Conservation (phyloP, 495 filamentous ascomycete genomes). For the Trichoderma reesei region DNA sequence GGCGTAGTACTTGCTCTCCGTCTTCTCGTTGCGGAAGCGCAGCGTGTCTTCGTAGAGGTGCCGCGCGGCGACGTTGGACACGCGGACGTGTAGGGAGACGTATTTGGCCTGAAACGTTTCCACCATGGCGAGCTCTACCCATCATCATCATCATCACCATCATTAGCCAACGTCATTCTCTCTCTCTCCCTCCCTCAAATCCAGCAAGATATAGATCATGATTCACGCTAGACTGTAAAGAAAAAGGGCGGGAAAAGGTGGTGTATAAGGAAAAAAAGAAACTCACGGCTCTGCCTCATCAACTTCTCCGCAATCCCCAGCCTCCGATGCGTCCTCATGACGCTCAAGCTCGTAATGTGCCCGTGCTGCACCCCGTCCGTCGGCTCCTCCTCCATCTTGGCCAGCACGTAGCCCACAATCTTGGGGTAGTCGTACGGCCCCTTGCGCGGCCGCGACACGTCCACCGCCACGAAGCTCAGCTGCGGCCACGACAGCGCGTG, state of each 20-base stretch:
- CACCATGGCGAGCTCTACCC: conserved; percentile 84
- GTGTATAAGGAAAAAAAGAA: not conserved
- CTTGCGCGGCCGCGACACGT: conserved; percentile 65
- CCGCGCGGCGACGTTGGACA: conserved; percentile 84
- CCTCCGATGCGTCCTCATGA: conserved; percentile 90
- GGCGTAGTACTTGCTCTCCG: conserved; percentile 92
- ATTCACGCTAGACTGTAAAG: too few relatives aligned
- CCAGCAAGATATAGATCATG: too few relatives aligned
- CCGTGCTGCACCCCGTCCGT: conserved; percentile 84
- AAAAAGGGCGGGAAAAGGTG: too few relatives aligned
- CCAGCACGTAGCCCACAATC: conserved; percentile 97
- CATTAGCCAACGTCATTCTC: too few relatives aligned
- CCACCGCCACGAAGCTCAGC: conserved; percentile 90
- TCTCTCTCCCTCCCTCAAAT: too few relatives aligned
- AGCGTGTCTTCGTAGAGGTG: conserved; percentile 89
- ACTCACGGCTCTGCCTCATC: conserved; percentile 88
- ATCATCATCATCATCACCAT: too few relatives aligned
- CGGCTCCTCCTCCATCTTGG: conserved; percentile 99
- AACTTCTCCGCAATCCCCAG: conserved; percentile 91
- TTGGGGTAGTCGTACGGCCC: conserved; percentile 83
- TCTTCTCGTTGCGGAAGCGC: conserved; percentile 81
- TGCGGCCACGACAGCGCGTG: conserved; percentile 97
- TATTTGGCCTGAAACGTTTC: conserved; percentile 86
- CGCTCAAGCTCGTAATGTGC: conserved; percentile 89
- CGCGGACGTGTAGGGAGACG: conserved; percentile 89